Evolutionary conservation across 2,329 filamentous ascomycete species (phyloP).

Genomic region (Metarhizium sp.): DNA sequence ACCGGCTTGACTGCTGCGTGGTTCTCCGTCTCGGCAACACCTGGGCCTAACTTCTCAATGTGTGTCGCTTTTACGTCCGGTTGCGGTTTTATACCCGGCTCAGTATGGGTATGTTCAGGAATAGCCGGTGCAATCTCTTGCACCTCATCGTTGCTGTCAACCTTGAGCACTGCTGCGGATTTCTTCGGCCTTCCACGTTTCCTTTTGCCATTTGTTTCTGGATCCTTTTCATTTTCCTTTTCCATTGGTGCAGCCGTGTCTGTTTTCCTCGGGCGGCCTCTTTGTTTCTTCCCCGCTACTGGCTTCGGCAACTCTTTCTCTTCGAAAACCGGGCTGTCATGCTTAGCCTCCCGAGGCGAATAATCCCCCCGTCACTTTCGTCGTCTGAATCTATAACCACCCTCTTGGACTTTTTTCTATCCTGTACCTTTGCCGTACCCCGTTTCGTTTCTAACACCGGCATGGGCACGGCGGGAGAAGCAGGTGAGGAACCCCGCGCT

Average conservation of each 20-base stretch:
- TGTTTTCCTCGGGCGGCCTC: slow-evolving; percentile 22
- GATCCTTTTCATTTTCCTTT: background rate
- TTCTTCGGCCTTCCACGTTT: slow-evolving; percentile 35
- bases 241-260: slow-evolving; percentile 7
- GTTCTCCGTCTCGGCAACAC: background rate
- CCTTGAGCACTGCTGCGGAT: background rate
- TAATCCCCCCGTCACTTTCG: background rate
- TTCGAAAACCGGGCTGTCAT: slow-evolving; percentile 6
- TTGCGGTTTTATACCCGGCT: background rate
- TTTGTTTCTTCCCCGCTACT: slow-evolving; percentile 17
- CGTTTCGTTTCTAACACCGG: background rate
- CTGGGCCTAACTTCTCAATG: background rate
- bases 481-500: background rate
- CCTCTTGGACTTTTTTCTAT: background rate
- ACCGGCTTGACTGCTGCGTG: background rate
- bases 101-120: background rate
- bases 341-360: slow-evolving; percentile 1
- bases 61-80: background rate
- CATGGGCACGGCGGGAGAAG: background rate
- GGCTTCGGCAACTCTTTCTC: slow-evolving; percentile 5
- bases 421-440: background rate
- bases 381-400: background rate
- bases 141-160: background rate
- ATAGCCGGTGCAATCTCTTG: background rate
- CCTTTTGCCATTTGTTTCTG: slow-evolving; percentile 16